Conservation (phyloP, 768 basidiomycete species). For the Phlebiopsis gigantea region DNA sequence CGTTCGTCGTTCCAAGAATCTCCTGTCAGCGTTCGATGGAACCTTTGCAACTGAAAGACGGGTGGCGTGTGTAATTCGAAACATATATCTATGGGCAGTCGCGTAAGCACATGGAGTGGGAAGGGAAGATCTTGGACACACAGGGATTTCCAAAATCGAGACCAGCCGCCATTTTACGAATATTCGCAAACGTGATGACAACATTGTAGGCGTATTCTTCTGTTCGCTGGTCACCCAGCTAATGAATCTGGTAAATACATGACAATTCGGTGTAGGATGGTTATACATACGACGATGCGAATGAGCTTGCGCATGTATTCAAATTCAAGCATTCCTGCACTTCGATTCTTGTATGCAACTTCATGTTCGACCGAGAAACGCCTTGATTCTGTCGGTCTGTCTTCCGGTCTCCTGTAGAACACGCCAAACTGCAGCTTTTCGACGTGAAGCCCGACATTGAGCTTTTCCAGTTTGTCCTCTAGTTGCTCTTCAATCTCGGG, state of each 20-base stretch:
- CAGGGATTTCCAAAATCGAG: conserved; percentile 59
- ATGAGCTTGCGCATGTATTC: conserved; percentile 68
- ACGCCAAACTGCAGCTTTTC: conserved; percentile 64
- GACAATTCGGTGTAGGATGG: too few species aligned
- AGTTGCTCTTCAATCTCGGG: conserved; percentile 25
- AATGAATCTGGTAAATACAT: background rate
- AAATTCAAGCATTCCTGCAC: conserved; percentile 52
- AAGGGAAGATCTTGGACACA: conserved; percentile 27
- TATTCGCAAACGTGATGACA: conserved; percentile 50
- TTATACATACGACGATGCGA: conserved; percentile 45
- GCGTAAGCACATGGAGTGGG: background rate
- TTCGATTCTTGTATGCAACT: conserved; percentile 36
- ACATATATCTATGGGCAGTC: conserved; percentile 45
- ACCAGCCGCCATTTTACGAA: conserved; percentile 57
- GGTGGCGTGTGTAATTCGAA: conserved; percentile 68
- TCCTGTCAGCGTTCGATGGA: conserved; percentile 47
- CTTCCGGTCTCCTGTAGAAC: conserved; percentile 34
- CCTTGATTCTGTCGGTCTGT: conserved; percentile 17
- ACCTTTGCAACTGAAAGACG: conserved; percentile 51
- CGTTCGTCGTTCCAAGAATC: conserved; percentile 32
- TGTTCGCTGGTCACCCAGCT: conserved; percentile 55
- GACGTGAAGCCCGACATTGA: conserved; percentile 49
- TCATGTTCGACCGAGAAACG: conserved; percentile 71
- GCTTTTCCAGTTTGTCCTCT: conserved; percentile 33
- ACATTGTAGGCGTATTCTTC: conserved; percentile 49